Conservation (phyloP, 2,329 filamentous ascomycete species). For the Ophioceras dolichostomum region DNA sequence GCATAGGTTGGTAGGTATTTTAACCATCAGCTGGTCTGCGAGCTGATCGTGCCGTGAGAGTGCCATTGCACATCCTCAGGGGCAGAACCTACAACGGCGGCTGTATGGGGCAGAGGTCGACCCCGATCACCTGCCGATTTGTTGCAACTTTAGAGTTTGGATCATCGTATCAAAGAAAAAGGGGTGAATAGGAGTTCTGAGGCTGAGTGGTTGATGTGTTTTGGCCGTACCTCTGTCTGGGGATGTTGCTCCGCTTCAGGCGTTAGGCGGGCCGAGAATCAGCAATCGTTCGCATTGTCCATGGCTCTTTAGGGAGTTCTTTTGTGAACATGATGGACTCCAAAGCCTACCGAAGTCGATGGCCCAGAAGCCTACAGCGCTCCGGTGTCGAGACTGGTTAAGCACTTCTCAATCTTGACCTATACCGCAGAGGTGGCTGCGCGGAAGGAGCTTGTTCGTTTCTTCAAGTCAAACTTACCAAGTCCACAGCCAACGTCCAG, state of each 20-base stretch:
- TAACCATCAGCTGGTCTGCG: too few relatives aligned
- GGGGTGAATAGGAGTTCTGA: too few relatives aligned
- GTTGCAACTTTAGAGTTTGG: background rate
- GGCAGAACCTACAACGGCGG: conserved; percentile 12
- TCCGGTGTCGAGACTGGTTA: too few relatives aligned
- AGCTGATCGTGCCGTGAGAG: too few relatives aligned
- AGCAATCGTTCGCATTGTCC: background rate
- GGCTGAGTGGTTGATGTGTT: too few relatives aligned
- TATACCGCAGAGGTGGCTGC: too few relatives aligned
- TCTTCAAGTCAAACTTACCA: too few relatives aligned
- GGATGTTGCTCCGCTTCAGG: conserved; percentile 12
- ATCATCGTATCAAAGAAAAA: background rate
- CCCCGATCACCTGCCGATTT: conserved; percentile 10
- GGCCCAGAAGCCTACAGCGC: conserved; percentile 12
- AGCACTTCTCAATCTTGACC: too few relatives aligned
- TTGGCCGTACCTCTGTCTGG: conserved; percentile 11
- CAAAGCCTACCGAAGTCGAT: conserved; percentile 14
- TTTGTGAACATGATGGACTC: background rate
- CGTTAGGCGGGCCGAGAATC: background rate
- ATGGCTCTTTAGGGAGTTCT: background rate
- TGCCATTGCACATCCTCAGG: too few relatives aligned
- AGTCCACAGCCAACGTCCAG: conserved; percentile 40
- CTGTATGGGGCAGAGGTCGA: conserved; percentile 14
- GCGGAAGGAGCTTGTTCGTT: too few relatives aligned
- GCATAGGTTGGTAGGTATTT: too few relatives aligned